Percentiles rank a stretch among this genome's conserved stretches.
Evolutionary conservation across 345 rosid genomes (phyloP).

Genomic region (Corymbia maculata): DNA sequence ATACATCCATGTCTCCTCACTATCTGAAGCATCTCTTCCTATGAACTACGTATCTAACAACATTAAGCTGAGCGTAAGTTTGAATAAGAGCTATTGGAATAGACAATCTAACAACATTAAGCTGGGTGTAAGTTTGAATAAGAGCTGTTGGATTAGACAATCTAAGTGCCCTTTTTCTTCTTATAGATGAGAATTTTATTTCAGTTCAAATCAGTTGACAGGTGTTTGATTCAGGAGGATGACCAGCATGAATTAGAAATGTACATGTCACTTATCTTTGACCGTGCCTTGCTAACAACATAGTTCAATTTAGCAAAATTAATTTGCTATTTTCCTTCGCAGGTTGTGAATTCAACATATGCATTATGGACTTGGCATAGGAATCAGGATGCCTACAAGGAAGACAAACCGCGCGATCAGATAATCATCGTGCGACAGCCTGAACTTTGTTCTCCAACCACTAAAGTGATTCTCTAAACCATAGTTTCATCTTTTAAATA

Average conservation of each 20-base stretch:
- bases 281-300: not conserved
- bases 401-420: slow-evolving; percentile 50
- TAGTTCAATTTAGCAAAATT: not conserved
- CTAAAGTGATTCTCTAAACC: slow-evolving; percentile 5
- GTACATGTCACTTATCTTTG: not conserved
- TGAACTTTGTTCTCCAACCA: slow-evolving; percentile 24
- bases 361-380: slow-evolving; percentile 92
- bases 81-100: not conserved
- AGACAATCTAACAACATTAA: no score
- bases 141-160: not conserved
- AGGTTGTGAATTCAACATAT: slow-evolving; percentile 66
- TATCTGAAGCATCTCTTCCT: not conserved
- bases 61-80: not conserved
- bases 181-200: not conserved
- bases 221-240: not conserved
- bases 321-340: not conserved
- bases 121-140: no score
- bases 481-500: not conserved
- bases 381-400: slow-evolving; percentile 60
- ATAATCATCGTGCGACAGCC: slow-evolving; percentile 71
- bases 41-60: not conserved
- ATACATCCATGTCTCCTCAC: no score
- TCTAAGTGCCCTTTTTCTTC: not conserved
- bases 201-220: not conserved
- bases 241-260: not conserved